Conservation (phyloP, 2,329 filamentous ascomycete genomes). For the Penicillium sp. region DNA sequence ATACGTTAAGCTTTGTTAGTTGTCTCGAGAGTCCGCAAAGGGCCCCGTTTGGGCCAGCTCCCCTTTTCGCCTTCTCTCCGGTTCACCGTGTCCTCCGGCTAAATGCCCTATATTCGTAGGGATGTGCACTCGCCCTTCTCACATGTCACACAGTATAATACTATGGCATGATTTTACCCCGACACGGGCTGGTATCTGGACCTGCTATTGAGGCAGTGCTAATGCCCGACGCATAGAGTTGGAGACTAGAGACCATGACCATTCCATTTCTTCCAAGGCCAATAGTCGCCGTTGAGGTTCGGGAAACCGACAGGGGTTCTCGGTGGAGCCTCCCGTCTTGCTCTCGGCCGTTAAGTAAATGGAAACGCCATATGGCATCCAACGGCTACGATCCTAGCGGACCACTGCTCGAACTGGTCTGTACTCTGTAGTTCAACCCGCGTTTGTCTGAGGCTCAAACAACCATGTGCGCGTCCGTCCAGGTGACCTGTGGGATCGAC, state of each 20-base stretch:
- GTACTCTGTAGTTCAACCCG: not conserved
- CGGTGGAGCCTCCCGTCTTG: conserved; percentile 18
- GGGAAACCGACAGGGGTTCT: conserved; percentile 1
- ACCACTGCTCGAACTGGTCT: not conserved
- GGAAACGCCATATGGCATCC: conserved; percentile 15
- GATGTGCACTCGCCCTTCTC: not conserved
- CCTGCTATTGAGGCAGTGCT: not conserved
- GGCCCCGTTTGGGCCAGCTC: not conserved
- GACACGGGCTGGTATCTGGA: not conserved
- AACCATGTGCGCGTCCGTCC: not conserved
- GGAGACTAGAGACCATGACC: not conserved
- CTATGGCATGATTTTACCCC: not conserved
- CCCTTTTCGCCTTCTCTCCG: not conserved
- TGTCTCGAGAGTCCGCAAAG: not conserved
- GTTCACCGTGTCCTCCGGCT: not conserved
- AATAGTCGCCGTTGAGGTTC: conserved; percentile 2
- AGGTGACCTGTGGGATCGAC: conserved; percentile 7
- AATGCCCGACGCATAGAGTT: conserved; percentile 6
- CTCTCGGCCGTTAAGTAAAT: conserved; percentile 14
- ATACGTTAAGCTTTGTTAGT: not conserved
- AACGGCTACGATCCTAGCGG: conserved; percentile 15
- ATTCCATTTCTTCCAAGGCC: not conserved
- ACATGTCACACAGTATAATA: not conserved
- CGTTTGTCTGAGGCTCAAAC: not conserved
- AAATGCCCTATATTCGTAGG: not conserved